Base-by-base conservation (phyloP, 148 eudicot genomes). In the Camellia lanceoleosa region DNA sequence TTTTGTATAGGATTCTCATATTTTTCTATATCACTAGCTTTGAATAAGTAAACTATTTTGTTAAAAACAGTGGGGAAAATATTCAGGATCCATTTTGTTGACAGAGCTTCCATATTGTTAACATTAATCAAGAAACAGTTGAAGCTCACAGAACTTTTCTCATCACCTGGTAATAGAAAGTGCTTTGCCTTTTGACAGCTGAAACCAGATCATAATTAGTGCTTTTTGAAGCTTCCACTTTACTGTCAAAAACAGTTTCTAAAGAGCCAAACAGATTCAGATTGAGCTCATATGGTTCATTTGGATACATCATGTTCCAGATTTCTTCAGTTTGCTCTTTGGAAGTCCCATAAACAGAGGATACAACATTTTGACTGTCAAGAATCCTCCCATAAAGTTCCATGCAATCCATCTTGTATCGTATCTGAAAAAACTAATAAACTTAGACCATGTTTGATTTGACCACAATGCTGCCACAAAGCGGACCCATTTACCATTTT, bases 121-220 rank as follows among this genome's bases (percentile, higher is more conserved):
- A 1, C 3, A 49, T 49, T 49, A 49, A 7, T 49, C 0, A 49
- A 49, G 52, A 49, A 49, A 49, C 52, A 49, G 52, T 49, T 5
- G 7, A 49, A 49, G 0, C 5, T 49, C 3, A 4, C 52, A 13
- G 13, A n/a, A 74, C 18, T 18, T 68, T 61, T 30, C 0, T 41
- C 18, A 13, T 44, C 14, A 92, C 98, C 92, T 93, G 95, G 79
- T 87, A 93, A 83, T 82, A 83, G 88, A 93, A 93, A 64, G 95
- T 78, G 63, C 76, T 81, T 82, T 94, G 98, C 81, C 97, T 92
- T 74, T 79, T 75, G 77, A 87, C 90, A 77, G 97, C 93, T 61
- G 90, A 86, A 76, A 86, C 85, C 78, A 94, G 82, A 86, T 94
- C 94, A 89, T 94, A 94, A 80, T 79, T 85, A 79, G 92, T 94